phyloP scores from a whole-genome alignment of 2,329 filamentous ascomycete species.

The Ophiosphaerella herpotricha region DNA sequence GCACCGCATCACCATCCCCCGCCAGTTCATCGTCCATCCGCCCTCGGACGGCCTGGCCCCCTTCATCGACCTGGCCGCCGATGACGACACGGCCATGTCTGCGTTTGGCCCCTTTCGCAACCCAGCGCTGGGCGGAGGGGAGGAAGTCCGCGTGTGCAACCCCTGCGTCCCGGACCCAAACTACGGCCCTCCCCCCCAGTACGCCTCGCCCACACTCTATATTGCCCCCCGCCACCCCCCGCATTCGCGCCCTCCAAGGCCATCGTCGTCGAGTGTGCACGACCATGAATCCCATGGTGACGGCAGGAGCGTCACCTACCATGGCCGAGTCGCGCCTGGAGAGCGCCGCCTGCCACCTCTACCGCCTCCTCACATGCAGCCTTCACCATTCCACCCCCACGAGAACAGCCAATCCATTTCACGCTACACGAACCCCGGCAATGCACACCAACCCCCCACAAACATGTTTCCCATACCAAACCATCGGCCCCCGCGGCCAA shows the following conservation, averaged over 20 bases:
- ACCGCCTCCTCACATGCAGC: slow-evolving; percentile 17
- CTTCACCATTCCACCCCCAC: slow-evolving; percentile 12
- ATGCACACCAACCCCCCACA: slow-evolving; percentile 12
- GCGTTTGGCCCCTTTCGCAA: slow-evolving; percentile 46
- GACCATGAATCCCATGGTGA: slow-evolving; percentile 25
- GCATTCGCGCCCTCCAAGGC: slow-evolving; percentile 25
- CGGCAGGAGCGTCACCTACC: slow-evolving; percentile 31
- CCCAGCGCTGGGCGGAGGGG: slow-evolving; percentile 64
- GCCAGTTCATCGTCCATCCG: slow-evolving; percentile 88
- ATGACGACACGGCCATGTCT: slow-evolving; percentile 36
- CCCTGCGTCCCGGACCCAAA: slow-evolving; percentile 74
- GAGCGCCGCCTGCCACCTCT: slow-evolving; percentile 33
- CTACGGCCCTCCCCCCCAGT: slow-evolving; percentile 62
- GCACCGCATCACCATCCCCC: slow-evolving; percentile 90
- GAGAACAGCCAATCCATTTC: slow-evolving; percentile 15
- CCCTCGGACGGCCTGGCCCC: slow-evolving; percentile 32
- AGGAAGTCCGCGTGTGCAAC: slow-evolving; percentile 72
- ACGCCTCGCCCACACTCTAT: slow-evolving; percentile 16
- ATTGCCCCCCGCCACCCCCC: slow-evolving; percentile 11
- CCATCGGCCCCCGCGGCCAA: slow-evolving; percentile 25
- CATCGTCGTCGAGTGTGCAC: slow-evolving; percentile 23
- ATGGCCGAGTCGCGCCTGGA: slow-evolving; percentile 22
- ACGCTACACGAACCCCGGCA: slow-evolving; percentile 11
- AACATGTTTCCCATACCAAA: slow-evolving; percentile 22
- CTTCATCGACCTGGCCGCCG: slow-evolving; percentile 53